Evolutionary conservation across 306 rosid species (phyloP).

Genomic region (Lablab purpureus): DNA sequence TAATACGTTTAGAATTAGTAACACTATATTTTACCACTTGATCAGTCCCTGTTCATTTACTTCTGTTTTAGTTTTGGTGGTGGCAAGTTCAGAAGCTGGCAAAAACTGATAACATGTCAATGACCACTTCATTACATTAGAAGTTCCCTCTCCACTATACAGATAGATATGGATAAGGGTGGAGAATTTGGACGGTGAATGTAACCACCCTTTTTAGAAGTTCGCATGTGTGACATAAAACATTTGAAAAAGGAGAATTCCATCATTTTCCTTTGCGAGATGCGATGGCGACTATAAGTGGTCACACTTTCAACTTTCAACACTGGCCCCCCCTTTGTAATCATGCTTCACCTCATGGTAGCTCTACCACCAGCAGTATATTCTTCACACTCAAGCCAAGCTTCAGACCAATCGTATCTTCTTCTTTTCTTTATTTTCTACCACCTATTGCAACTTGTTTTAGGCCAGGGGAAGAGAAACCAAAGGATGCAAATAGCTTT

Average conservation of each 20-base stretch:
- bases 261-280: conserved; percentile 44
- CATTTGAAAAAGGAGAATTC: conserved; percentile 43
- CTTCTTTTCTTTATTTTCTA: not conserved
- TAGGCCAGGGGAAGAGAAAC: conserved; percentile 6
- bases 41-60: not conserved
- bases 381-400: conserved; percentile 47
- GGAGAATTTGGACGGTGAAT: conserved; percentile 46
- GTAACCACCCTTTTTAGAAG: conserved; percentile 37
- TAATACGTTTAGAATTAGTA: not conserved
- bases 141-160: conserved; percentile 14
- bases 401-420: not conserved
- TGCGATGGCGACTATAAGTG: conserved; percentile 49
- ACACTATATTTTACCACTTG: not conserved
- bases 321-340: conserved; percentile 50
- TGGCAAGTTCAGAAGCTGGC: not conserved
- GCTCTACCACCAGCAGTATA: conserved; percentile 41
- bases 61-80: not conserved
- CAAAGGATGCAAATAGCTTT: conserved; percentile 17
- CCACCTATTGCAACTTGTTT: not conserved
- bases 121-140: conserved; percentile 26
- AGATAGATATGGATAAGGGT: conserved; percentile 34
- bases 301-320: conserved; percentile 46
- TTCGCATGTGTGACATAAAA: conserved; percentile 34
- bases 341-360: conserved; percentile 41
- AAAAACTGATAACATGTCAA: conserved; percentile 21